Base-by-base conservation (phyloP, 805 yeast species). In the Metschnikowia noctiluminum region DNA sequence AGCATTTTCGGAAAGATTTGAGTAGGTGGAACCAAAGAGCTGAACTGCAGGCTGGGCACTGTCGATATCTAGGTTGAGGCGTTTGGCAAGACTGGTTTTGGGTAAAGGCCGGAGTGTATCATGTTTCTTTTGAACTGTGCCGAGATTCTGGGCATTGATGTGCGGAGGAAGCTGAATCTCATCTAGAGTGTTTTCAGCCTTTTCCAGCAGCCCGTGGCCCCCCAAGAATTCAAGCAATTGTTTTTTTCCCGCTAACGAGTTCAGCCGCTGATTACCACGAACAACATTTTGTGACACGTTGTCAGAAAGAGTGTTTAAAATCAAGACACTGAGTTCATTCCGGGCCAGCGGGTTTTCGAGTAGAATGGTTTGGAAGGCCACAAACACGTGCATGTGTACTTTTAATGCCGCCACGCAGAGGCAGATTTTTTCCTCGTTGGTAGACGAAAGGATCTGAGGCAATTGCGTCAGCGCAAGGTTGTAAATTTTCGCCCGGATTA, bases 111-210 rank as follows among this genome's bases (percentile, higher is more conserved):
- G 28, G 31, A 34, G 39, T 2, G 28, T 14, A 8, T 27, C 31
- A 16, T 38, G 36, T 15, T 46, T 37, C 21, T 41, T 16, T 3
- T 43, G 35, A 15, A 57, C 34, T n/a, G 50, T 59, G 1, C 62
- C 53, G 8, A 73, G 53, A 27, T 62, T 64, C 13, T 51, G 59
- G 2, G 71, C 70, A 50, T 73, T 63, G 13, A 73, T 66, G 39
- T 63, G 60, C 3, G 70, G 64, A 1, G 77, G 77, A 21, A 73
- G 58, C 39, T 67, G 65, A 15, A 73, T 62, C 21, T 65, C 57
- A 43, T 71, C 75, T 6, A 69, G 51, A 27, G 56, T 57, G 43
- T 68, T 69, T 4, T 37, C 37, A 6, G 43, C 7, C 7, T 14
- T 28, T n/a, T 42, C 41, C 43, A 35, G 38, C 8, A 39, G 10